Evolutionary conservation across 768 basidiomycete species (phyloP).

Genomic region (Suillus brevipes): DNA sequence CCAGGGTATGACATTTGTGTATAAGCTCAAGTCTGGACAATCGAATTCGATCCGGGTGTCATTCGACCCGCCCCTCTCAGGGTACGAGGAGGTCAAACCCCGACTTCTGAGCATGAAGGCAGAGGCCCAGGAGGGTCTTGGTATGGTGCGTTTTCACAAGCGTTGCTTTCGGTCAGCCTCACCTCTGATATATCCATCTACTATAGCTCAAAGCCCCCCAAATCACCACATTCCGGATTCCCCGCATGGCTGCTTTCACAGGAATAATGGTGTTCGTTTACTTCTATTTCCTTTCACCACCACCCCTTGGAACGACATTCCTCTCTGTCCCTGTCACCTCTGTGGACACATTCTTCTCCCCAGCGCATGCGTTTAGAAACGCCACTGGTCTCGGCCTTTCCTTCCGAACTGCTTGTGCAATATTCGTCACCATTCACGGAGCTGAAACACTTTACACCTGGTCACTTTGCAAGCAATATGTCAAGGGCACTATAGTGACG

Average conservation of each 20-base stretch:
- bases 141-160: constrained; percentile 57
- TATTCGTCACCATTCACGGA: constrained; percentile 14
- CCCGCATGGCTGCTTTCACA: constrained; percentile 34
- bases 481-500: constrained; percentile 18
- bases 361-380: constrained; percentile 18
- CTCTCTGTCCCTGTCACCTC: constrained; percentile 14
- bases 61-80: constrained; percentile 69
- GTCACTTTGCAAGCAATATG: constrained; percentile 32
- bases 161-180: neutral
- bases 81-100: constrained; percentile 83
- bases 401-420: constrained; percentile 12
- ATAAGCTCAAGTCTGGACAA: constrained; percentile 50
- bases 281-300: constrained; percentile 23
- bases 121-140: constrained; percentile 74
- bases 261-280: constrained; percentile 20
- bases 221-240: constrained; percentile 56
- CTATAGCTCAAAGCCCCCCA: constrained; percentile 61
- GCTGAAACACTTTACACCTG: constrained; percentile 30
- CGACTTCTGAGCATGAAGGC: constrained; percentile 79
- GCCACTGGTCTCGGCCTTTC: constrained; percentile 21
- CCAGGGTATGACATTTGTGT: constrained; percentile 71
- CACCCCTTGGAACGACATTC: constrained; percentile 9
- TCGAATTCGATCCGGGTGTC: constrained; percentile 50
- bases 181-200: neutral
- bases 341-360: constrained; percentile 20